These are phyloP conservation scores for Mentha longifolia DNA, from an alignment of 257 asterid species.

Conservation along the genomic window DNA sequence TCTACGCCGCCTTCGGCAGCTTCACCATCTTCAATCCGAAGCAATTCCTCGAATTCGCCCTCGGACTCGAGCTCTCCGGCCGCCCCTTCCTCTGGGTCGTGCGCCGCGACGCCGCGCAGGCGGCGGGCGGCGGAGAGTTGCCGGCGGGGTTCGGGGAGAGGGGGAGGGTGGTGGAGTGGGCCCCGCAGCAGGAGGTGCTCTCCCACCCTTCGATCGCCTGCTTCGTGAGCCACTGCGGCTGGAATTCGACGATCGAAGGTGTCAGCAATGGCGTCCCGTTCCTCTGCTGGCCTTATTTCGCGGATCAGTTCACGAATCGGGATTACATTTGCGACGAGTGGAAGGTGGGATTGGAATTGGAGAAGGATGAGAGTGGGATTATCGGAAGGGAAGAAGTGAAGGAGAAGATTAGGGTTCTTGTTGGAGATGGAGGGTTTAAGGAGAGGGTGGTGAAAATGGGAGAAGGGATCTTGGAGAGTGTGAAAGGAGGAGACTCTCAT, in stretches of 20 bases:
- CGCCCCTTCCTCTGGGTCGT: conserved; percentile 52
- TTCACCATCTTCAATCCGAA: conserved; percentile 43
- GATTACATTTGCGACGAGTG: conserved; percentile 51
- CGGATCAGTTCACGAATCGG: conserved; percentile 50
- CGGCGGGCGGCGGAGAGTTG: conserved; percentile 18
- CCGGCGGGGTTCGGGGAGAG: conserved; percentile 50
- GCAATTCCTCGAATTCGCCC: conserved; percentile 63
- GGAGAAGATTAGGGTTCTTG: conserved; percentile 41
- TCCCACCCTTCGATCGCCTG: conserved; percentile 59
- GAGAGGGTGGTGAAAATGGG: conserved; percentile 41
- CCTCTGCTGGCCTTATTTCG: conserved; percentile 67
- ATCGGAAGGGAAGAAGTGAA: conserved; percentile 27
- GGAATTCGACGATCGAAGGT: conserved; percentile 59
- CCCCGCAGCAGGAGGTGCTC: conserved; percentile 49
- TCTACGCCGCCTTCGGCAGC: conserved; percentile 66
- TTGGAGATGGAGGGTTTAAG: conserved; percentile 35
- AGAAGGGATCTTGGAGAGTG: conserved; percentile 33
- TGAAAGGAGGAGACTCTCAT: conserved; percentile 38
- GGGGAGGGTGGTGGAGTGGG: conserved; percentile 50
- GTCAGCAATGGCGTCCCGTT: conserved; percentile 54
- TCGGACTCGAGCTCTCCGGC: conserved; percentile 47
- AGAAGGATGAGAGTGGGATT: conserved; percentile 38
- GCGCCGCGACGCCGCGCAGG: conserved; percentile 35
- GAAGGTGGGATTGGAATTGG: conserved; percentile 49
- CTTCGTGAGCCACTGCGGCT: conserved; percentile 64